Base-by-base conservation (phyloP, 208 protist genomes). In the Porcisia hertigi region DNA sequence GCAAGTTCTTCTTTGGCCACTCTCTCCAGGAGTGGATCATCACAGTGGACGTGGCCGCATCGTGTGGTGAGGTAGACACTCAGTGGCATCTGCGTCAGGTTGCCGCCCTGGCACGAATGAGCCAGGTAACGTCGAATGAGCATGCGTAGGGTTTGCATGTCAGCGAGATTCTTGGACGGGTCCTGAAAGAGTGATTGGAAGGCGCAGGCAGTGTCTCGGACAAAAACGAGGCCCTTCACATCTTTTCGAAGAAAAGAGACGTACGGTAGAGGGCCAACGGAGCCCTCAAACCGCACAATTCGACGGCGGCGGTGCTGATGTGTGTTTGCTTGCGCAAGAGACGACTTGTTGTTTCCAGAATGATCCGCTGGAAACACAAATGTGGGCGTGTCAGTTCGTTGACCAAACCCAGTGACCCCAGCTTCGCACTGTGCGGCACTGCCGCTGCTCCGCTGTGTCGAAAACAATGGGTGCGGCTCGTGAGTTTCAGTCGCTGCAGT, bases 71-170 rank as follows among this genome's bases (percentile, higher is more conserved):
- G 72, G 71, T 93, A 96, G 25, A 81, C 66, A 6, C 76, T 77
- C 25, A 96, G 76, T 36, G 85, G 73, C 54, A 93, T 75, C 43
- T 89, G 78, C 1, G 75, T 79, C 7, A 79, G 84, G 79, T 93
- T 94, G 78, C 92, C 92, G 52, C 82, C 80, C 69, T 92, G 80
- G 77, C 76, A 81, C 52, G 88, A 87, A 77, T 92, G 88, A 30
- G 94, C 90, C 49, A 96, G 83, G 77, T 93, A 96, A 60, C 92
- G 90, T 5, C 92, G 84, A 0, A 84, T 72, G 75, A 93, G 92
- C 90, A 94, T 94, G 47, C 90, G 88, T 62, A 94, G 81, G 66
- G 77, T 90, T 82, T 96, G 90, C 83, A 93, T 86, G 73, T 96
- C 92, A 71, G 88, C 85, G 41, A 83, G 34, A 18, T 55, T 5